Evolutionary conservation across 441 rosid species (phyloP).

Genomic region (Adansonia rubrostipa): DNA sequence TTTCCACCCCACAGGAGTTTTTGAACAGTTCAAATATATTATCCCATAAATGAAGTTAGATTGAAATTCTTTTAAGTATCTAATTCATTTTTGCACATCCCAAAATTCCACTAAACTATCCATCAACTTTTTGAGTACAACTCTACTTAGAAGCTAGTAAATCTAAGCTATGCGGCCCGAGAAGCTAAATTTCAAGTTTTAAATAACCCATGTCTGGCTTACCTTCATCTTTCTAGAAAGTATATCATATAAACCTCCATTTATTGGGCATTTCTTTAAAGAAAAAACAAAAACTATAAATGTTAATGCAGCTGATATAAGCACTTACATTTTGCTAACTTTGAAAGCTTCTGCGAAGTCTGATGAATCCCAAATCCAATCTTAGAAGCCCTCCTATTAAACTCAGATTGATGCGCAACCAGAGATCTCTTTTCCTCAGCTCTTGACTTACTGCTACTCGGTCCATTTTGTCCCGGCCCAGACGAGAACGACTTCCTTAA

Average conservation of each 20-base stretch:
- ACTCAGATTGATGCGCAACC: constrained; percentile 16
- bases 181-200: neutral
- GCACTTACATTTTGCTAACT: constrained; percentile 15
- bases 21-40: neutral
- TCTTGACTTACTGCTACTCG: neutral
- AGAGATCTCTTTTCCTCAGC: constrained; percentile 13
- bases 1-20: neutral
- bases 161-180: neutral
- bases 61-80: neutral
- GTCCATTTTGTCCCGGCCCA: neutral
- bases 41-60: neutral
- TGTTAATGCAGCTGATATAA: neutral
- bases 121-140: neutral
- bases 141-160: neutral
- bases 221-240: neutral
- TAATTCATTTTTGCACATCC: neutral
- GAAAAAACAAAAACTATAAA: neutral
- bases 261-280: neutral
- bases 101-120: neutral
- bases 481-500: neutral
- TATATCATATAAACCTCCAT: neutral
- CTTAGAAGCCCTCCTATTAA: constrained; percentile 17
- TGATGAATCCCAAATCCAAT: constrained; percentile 22
- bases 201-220: neutral
- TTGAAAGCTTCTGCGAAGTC: constrained; percentile 15